Evolutionary conservation across 176 grass and related monocot species (phyloP), one percentile per base, ranked within the genome.

Genomic region (Triticum aestivum): DNA sequence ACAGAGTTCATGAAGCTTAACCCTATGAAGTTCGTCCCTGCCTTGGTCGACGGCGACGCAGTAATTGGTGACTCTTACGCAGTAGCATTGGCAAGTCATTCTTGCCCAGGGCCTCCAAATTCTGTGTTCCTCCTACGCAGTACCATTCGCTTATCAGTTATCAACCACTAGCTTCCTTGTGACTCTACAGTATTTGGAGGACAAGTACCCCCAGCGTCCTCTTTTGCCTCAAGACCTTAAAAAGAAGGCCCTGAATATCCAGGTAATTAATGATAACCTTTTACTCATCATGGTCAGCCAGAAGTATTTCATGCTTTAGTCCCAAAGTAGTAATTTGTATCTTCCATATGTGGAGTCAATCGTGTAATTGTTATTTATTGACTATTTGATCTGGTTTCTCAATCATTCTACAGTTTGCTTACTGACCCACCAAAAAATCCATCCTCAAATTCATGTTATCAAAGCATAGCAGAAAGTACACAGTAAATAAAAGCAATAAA

Each of bases 1-100:
- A 6, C 84, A 91, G 90, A 91, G 87, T 91, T 88, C 52, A 9
- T 82, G 33, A 91, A 88, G 78, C 13, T 91, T 85, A 91, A 91
- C 73, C 90, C 90, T 77, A 88, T 85, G 86, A 91, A 85, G 64
- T 88, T 91, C 1, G 90, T 88, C 72, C 90, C 86, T 12, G 86
- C 64, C 1, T 61, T 88, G 41, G 77, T 82, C 0, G 82, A 88
- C 8, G 78, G 33, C 0, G 70, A 85, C 29, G 71, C 52, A 8
- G 81, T 85, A 27, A 72, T 91, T 0, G 89, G 86, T 1, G 86
- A 91, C 24, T 91, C 89, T 44, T 85, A 88, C 15, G 86, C 86
- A 4, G 88, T 91, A 72, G 51, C 64, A 72, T 18, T 91, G 86
- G 89, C 78, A 77, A 88, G 82, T 64, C 17, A 29, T 0, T 2